phyloP scores from a whole-genome alignment of 2,329 filamentous ascomycete species.

The Lomentospora prolificans region DNA sequence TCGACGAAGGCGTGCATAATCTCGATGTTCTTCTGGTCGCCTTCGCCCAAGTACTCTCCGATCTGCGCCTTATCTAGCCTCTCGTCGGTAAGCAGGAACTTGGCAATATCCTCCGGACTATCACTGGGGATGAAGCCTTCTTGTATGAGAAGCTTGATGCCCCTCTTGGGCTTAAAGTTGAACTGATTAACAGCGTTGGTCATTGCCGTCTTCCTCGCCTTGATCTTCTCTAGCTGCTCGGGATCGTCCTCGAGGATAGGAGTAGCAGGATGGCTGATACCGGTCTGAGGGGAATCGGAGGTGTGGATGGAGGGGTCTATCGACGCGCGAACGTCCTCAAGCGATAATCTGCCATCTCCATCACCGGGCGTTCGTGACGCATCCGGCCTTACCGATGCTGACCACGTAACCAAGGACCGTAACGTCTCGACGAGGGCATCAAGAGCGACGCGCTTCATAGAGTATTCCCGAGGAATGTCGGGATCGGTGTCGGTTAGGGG shows the following conservation, averaged over 20 bases:
- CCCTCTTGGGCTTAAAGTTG: constrained; percentile 96
- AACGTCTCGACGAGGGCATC: constrained; percentile 84
- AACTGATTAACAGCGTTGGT: constrained; percentile 84
- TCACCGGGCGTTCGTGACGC: constrained; percentile 23
- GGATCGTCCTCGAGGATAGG: constrained; percentile 79
- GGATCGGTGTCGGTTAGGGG: constrained; percentile 50
- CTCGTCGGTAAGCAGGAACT: constrained; percentile 72
- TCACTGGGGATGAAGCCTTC: constrained; percentile 82
- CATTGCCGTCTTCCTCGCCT: constrained; percentile 85
- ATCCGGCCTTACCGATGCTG: constrained; percentile 55
- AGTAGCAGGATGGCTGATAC: constrained; percentile 47
- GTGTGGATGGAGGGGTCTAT: constrained; percentile 56
- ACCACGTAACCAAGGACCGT: constrained; percentile 88
- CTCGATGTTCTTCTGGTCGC: constrained; percentile 84
- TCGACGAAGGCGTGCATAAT: constrained; percentile 99
- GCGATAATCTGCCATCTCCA: neutral
- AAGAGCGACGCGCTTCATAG: constrained; percentile 80
- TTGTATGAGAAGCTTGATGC: constrained; percentile 72
- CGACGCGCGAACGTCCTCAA: constrained; percentile 27
- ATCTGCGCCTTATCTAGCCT: constrained; percentile 84
- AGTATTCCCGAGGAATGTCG: constrained; percentile 78
- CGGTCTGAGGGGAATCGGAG: constrained; percentile 25
- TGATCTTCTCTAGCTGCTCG: constrained; percentile 86
- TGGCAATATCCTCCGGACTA: constrained; percentile 70
- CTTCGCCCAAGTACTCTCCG: constrained; percentile 90